A percentile compares a stretch with the other conserved stretches of the same genome.
Conservation (phyloP, 176 grass and related monocot species). For the Musa beccarii region DNA sequence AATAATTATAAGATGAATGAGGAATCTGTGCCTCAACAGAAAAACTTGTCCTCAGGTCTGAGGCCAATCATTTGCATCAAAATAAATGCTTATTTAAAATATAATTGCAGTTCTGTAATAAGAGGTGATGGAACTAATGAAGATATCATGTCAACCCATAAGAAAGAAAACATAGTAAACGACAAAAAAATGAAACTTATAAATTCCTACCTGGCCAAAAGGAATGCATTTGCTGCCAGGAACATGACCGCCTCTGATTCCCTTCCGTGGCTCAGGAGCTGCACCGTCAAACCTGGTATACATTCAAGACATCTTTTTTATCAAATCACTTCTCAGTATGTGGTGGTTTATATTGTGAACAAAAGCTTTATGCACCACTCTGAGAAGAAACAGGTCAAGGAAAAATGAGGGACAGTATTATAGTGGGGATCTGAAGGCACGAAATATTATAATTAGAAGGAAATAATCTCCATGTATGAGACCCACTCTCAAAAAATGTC, state of each 20-base stretch:
- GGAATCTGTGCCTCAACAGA: no score
- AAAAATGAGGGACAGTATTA: not conserved
- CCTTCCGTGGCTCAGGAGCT: slow-evolving; percentile 85
- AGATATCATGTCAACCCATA: not conserved
- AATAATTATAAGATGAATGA: no score
- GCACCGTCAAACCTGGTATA: slow-evolving; percentile 73
- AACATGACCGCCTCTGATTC: slow-evolving; percentile 79
- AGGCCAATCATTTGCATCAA: no score
- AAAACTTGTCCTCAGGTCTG: no score
- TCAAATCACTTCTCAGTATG: not conserved
- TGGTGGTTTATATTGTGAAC: not conserved
- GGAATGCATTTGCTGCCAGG: slow-evolving; percentile 95
- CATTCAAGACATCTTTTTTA: slow-evolving; percentile 24
- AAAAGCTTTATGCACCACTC: not conserved
- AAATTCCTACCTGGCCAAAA: slow-evolving; percentile 49
- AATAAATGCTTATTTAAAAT: no score
- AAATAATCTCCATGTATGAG: not conserved
- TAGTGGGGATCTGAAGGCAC: not conserved
- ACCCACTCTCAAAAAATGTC: no score
- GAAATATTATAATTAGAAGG: not conserved
- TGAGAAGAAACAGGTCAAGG: not conserved
- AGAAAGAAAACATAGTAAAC: not conserved
- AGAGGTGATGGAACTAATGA: not conserved
- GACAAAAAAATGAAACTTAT: not conserved
- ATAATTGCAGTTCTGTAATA: not conserved